phyloP scores from a whole-genome alignment of 2,329 filamentous ascomycete species.

The Penicillium sp. region DNA sequence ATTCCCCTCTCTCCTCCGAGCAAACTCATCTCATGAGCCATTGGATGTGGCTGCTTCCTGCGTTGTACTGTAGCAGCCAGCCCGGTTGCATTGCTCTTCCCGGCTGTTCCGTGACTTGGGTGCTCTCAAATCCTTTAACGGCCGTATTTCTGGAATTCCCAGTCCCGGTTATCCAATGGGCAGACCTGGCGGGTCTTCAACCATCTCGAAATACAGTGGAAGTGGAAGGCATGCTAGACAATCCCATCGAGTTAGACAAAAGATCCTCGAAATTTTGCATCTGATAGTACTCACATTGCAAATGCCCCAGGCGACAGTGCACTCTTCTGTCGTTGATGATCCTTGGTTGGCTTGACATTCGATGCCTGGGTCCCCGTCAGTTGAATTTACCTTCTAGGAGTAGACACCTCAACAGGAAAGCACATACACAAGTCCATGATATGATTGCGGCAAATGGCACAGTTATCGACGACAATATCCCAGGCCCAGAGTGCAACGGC shows the following conservation, averaged over 20 bases:
- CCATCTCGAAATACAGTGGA: constrained; percentile 99
- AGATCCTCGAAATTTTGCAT: no score
- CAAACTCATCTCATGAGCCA: constrained; percentile 6
- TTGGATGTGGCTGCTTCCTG: constrained; percentile 7
- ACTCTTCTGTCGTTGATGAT: constrained; percentile 94
- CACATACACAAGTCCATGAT: constrained; percentile 95
- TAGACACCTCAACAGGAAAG: neutral
- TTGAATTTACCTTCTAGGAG: neutral
- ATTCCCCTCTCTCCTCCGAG: neutral
- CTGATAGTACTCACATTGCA: constrained; percentile 73
- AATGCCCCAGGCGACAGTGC: constrained; percentile 97
- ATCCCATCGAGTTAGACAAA: neutral
- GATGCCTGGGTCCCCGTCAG: constrained; percentile 60
- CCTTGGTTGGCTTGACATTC: constrained; percentile 99
- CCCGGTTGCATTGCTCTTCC: constrained; percentile 9
- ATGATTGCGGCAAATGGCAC: constrained; percentile 97
- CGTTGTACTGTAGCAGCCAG: constrained; percentile 17
- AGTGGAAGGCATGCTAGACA: constrained; percentile 91
- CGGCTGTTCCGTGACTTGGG: no score
- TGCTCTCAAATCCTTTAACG: constrained; percentile 46
- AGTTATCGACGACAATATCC: constrained; percentile 99
- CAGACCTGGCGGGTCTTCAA: constrained; percentile 98
- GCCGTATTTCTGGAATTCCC: constrained; percentile 99
- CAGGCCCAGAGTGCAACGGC: constrained; percentile 97
- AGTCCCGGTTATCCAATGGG: constrained; percentile 94